phyloP scores from a whole-genome alignment of 2,329 filamentous ascomycete genomes.

The Diaporthe sp. region DNA sequence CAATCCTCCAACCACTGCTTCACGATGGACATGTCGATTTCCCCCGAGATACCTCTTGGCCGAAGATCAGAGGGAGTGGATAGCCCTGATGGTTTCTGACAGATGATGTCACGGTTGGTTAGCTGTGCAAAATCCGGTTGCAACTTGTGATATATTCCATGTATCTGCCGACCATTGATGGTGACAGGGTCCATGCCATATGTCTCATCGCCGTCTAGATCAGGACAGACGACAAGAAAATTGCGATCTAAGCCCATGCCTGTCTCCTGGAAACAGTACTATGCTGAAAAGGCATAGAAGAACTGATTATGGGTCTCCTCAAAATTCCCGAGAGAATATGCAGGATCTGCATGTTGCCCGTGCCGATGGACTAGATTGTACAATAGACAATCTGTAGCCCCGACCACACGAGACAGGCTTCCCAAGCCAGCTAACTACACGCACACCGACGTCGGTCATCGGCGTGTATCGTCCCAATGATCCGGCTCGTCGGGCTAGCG shows the following conservation, averaged over 20 bases:
- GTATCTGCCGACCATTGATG: neutral
- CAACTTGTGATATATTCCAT: neutral
- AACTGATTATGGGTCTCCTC: neutral
- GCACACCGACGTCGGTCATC: neutral
- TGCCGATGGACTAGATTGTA: neutral
- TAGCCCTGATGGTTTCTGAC: neutral
- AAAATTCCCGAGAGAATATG: fast-evolving
- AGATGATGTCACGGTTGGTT: neutral
- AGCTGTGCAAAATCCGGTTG: neutral
- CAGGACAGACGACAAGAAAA: neutral
- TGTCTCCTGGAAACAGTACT: neutral
- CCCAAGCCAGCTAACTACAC: neutral
- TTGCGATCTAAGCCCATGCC: neutral
- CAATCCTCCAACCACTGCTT: neutral
- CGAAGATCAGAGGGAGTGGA: neutral
- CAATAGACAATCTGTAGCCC: neutral
- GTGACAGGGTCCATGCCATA: neutral
- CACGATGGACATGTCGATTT: neutral
- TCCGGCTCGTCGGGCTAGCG: neutral
- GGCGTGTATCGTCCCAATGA: neutral
- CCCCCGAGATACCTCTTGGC: neutral
- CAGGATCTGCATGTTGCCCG: fast-evolving
- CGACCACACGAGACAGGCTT: no score
- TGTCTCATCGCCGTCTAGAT: neutral
- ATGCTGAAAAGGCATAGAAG: neutral